Conservation (phyloP, 345 rosid species). For the Eutrema yunnanense region DNA sequence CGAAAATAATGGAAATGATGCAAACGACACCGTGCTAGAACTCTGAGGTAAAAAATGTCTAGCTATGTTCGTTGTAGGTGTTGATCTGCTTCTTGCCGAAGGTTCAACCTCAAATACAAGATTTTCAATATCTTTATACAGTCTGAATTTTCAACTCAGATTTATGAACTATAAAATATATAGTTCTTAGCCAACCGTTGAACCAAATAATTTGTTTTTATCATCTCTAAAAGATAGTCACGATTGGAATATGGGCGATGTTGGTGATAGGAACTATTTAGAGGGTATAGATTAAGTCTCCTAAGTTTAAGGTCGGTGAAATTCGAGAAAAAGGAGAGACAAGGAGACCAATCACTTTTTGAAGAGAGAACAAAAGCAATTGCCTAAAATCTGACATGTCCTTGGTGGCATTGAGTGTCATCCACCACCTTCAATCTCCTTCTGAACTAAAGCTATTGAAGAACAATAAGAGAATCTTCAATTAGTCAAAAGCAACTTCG, state of each 20-base stretch:
- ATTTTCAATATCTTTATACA: no score
- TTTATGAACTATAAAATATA: no score
- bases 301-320: slow-evolving; percentile 12
- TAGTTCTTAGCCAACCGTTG: no score
- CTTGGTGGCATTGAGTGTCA: slow-evolving; percentile 15
- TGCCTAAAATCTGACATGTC: slow-evolving; percentile 15
- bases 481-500: slow-evolving; percentile 25
- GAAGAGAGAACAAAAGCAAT: slow-evolving; percentile 22
- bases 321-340: slow-evolving; percentile 26
- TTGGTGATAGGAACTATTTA: slow-evolving; percentile 1
- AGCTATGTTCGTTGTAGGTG: no score
- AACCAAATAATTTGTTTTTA: no score
- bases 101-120: no score
- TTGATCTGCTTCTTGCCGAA: no score
- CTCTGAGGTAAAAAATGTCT: no score
- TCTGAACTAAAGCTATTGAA: slow-evolving; percentile 14
- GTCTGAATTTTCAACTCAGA: no score
- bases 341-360: slow-evolving; percentile 25
- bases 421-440: slow-evolving; percentile 16
- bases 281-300: neutral
- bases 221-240: no score
- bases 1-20: no score
- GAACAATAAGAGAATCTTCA: slow-evolving; percentile 21
- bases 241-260: slow-evolving; percentile 3
- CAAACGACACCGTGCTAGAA: no score